Conservation (phyloP, 2,329 filamentous ascomycete genomes). For the Diaporthe sp. region DNA sequence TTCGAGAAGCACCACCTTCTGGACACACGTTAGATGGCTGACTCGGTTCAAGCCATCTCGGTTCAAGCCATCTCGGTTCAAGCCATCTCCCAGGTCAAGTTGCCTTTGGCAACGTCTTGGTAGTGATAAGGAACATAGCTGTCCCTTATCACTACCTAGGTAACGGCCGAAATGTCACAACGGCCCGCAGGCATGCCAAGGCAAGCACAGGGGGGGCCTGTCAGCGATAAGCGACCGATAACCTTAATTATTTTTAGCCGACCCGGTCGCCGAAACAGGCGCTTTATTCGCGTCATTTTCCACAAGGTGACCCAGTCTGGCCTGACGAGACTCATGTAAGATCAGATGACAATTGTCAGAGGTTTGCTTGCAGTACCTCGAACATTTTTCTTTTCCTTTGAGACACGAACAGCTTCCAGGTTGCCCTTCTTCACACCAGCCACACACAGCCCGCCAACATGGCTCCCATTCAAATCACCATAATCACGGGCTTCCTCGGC, state of each 20-base stretch:
- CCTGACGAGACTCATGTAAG: slow-evolving; percentile 28
- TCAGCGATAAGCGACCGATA: slow-evolving; percentile 38
- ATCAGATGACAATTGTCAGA: slow-evolving; percentile 35
- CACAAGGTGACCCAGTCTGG: slow-evolving; percentile 28
- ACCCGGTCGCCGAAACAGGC: slow-evolving; percentile 42
- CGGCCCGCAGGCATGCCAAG: not conserved
- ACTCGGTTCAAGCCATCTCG: too few species aligned
- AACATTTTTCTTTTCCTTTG: not conserved
- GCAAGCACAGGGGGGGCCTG: slow-evolving; percentile 4
- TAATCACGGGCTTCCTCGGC: slow-evolving; percentile 95
- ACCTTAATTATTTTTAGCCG: slow-evolving; percentile 42
- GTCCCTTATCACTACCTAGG: too few species aligned
- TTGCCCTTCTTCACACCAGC: not conserved
- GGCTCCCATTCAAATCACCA: slow-evolving; percentile 88
- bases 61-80: too few species aligned
- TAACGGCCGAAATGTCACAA: not conserved
- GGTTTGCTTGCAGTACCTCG: not conserved
- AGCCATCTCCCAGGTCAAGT: too few species aligned
- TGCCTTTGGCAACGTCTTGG: too few species aligned
- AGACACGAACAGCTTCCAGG: not conserved
- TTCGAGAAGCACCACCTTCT: too few species aligned
- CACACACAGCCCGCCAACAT: slow-evolving; percentile 55
- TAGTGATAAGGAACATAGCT: too few species aligned
- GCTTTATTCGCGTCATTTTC: slow-evolving; percentile 39
- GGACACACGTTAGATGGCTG: too few species aligned